Conservation (phyloP, 106 monocot genomes). For the Iris macrosiphon region DNA sequence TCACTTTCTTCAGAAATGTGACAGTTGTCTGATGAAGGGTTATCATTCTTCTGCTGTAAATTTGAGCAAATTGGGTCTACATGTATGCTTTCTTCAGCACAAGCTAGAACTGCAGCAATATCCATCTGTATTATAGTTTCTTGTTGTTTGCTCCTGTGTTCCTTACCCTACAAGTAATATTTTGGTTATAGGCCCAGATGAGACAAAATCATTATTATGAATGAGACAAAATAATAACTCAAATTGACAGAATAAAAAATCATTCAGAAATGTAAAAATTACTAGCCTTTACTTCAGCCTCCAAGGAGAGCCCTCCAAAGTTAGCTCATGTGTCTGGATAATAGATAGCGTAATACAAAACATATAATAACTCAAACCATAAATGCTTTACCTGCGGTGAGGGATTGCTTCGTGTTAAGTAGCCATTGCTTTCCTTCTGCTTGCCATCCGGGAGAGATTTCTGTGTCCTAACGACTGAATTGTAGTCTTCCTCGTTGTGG, state of each 20-base stretch:
- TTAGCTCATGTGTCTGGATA: too few species aligned
- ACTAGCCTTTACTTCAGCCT: too few species aligned
- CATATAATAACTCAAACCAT: not conserved
- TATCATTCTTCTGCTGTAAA: not conserved
- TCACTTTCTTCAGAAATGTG: conserved; percentile 23
- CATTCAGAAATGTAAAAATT: too few species aligned
- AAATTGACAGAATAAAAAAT: too few species aligned
- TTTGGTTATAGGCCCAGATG: too few species aligned
- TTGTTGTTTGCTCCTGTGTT: conserved; percentile 3
- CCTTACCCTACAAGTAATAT: conserved; percentile 2
- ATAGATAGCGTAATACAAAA: not conserved
- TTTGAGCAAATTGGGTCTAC: not conserved
- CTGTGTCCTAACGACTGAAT: conserved; percentile 36
- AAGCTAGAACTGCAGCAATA: conserved; percentile 18
- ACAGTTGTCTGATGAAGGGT: conserved; percentile 10
- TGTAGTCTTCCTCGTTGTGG: conserved; percentile 53
- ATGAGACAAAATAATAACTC: too few species aligned
- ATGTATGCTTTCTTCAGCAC: conserved; percentile 5
- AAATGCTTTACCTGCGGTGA: conserved; percentile 27
- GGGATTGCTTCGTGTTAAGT: not conserved
- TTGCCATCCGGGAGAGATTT: conserved; percentile 56
- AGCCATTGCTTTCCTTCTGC: conserved; percentile 25
- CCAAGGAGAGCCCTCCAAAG: too few species aligned
- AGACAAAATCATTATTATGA: too few species aligned
- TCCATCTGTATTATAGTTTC: conserved; percentile 26